Base-by-base conservation (phyloP, 257 asterid genomes). In the Nyctanthes arbortristis region DNA sequence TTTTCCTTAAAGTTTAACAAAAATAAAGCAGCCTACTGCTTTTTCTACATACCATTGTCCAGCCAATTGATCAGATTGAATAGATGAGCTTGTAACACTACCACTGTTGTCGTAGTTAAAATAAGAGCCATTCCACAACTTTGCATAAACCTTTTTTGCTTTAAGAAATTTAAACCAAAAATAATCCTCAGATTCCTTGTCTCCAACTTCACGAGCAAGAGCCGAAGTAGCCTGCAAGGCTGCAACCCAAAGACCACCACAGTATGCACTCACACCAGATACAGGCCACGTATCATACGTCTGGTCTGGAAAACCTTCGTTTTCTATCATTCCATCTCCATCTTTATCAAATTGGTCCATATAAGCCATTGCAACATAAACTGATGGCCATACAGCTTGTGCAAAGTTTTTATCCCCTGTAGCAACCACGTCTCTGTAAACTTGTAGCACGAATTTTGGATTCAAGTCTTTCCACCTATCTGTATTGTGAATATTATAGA, bases 191-290 rank as follows among this genome's bases (percentile, higher is more conserved):
- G 90, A 88, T 61, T 85, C 90, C 74, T 81, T 80, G 57, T 94
- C 97, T 57, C 96, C 97, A 67, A 91, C 88, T 78, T 79, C 90
- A 61, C 71, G 74, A 58, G 99, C 99, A 66, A 94, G 84, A 11
- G 88, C 96, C 33, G 97, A 91, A 60, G 97, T 77, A 68, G 98
- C 98, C 80, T 94, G 97, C 78, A 94, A 72, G n/a, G 98, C 99
- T 4, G 99, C 97, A 64, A 91, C 97, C 97, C 97, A 94, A n/a
- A 94, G 81, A 56, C 99, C 99, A 28, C 99, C 99, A 83, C 93
- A 84, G 61, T 94, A 94, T 2, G 97, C 99, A 84, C 99, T 94
- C 72, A 91, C 92, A 39, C 99, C 99, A 55, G 85, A 69, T 7
- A 88, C 97, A 34, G 93, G 84, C 99, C 99, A 94, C 33, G 91